Conservation (phyloP, 1,139 yeast species). For the Candida frijolesensis region DNA sequence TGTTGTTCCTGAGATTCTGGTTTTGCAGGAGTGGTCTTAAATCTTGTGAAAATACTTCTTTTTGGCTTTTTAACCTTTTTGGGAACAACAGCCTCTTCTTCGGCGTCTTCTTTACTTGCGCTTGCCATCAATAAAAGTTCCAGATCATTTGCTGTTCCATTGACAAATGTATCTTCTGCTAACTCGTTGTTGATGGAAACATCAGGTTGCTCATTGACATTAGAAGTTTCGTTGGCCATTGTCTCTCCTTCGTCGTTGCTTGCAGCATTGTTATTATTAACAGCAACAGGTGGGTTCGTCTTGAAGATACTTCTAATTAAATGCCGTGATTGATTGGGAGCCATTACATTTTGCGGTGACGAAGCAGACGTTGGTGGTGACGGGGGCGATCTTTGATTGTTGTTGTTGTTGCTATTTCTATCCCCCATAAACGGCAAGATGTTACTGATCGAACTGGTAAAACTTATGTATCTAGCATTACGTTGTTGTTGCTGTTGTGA, state of each 20-base stretch:
- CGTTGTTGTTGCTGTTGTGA: conserved; percentile 20
- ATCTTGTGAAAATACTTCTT: conserved; percentile 44
- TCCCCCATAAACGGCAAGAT: conserved; percentile 51
- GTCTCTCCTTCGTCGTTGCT: conserved; percentile 6
- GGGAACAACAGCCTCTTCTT: conserved; percentile 21
- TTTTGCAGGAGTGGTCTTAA: conserved; percentile 34
- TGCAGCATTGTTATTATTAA: conserved; percentile 2
- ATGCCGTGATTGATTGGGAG: conserved; percentile 31
- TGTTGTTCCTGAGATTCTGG: conserved; percentile 11
- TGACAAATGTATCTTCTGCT: conserved; percentile 7
- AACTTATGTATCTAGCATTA: conserved; percentile 34
- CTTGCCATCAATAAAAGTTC: conserved; percentile 23
- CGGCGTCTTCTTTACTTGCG: conserved; percentile 26
- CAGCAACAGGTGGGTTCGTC: conserved; percentile 14
- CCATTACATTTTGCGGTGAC: conserved; percentile 15
- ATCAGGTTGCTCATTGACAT: conserved; percentile 12
- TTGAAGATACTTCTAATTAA: conserved; percentile 47
- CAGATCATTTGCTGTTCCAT: conserved; percentile 7
- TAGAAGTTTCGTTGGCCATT: background rate
- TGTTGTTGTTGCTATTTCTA: conserved; percentile 18
- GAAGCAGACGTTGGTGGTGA: conserved; percentile 18
- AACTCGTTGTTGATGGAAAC: conserved; percentile 8
- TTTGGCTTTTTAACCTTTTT: conserved; percentile 37
- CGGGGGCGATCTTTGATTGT: conserved; percentile 27
- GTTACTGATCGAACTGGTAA: conserved; percentile 42